Evolutionary conservation across 495 filamentous ascomycete species (phyloP).

Genomic region (Staphylotrichum tortipilum): DNA sequence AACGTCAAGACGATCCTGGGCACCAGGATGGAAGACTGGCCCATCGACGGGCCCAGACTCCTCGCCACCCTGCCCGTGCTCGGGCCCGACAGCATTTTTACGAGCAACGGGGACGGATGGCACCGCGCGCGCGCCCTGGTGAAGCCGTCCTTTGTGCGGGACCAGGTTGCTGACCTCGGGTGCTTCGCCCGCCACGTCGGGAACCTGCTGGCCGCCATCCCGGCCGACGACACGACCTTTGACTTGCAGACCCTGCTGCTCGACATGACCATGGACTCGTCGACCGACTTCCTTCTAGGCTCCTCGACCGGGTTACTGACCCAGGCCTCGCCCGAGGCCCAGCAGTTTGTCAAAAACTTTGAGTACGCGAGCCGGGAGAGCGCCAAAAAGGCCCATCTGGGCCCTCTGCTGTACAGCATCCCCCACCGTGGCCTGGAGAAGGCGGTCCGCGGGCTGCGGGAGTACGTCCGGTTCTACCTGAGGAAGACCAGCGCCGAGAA

Average conservation of each 20-base stretch:
- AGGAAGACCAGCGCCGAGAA: conserved; percentile 19
- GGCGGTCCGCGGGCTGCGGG: conserved; percentile 33
- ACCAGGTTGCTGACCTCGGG: conserved; percentile 43
- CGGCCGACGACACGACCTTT: conserved; percentile 34
- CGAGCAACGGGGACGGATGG: conserved; percentile 61
- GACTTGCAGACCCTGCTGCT: conserved; percentile 55
- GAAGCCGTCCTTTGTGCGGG: conserved; percentile 39
- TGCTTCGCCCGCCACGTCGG: conserved; percentile 51
- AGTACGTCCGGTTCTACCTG: conserved; percentile 36
- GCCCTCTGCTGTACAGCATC: conserved; percentile 43
- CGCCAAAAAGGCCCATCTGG: conserved; percentile 42
- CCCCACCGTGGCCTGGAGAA: conserved; percentile 40
- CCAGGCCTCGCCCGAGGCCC: conserved; percentile 23
- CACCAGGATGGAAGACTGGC: conserved; percentile 56
- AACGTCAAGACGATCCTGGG: conserved; percentile 67
- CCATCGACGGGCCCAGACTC: conserved; percentile 26
- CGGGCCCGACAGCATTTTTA: conserved; percentile 52
- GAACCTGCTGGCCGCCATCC: conserved; percentile 42
- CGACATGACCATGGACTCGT: conserved; percentile 55
- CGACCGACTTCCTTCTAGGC: conserved; percentile 53
- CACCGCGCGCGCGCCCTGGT: conserved; percentile 39
- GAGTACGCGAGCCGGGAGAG: conserved; percentile 29
- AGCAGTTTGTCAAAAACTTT: conserved; percentile 32
- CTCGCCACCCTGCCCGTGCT: conserved; percentile 26
- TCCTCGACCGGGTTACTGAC: conserved; percentile 31